Base-by-base conservation (phyloP, 768 basidiomycete species). In the Exsudoporus frostii region DNA sequence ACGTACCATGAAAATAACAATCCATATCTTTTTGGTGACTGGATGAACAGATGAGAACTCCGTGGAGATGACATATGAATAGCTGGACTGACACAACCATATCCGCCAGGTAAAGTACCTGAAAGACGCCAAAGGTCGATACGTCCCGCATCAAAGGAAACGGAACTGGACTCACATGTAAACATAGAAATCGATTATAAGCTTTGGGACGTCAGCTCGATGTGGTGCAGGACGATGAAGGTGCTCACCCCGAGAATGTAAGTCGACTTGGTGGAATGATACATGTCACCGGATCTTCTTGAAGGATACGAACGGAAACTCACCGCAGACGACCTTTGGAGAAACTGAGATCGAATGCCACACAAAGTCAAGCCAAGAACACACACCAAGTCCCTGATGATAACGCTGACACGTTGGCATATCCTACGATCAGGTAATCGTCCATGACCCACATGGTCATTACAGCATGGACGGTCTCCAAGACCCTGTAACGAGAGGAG, bases 101-200 rank as follows among this genome's bases (percentile, higher is more conserved):
- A 67, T 56, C 6, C 65, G 54, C 65, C 65, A 67, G 5, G 64
- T 68, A 46, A 67, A 67, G 51, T 67, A 67, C 1, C 65, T 67
- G 37, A 5, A 2, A 17, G 20, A 25, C 45, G n/a, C 6, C 17
- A 19, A 17, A 27, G 34, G 19, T 50, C 1, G 46, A 40, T 10
- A n/a, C 15, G 15, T 20, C 1, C 4, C 7, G n/a, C 36, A 5
- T 17, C n/a, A 22, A 25, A 13, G 17, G 7, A 27, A 32, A 14
- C 14, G 19, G 19, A 49, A 13, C 13, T 13, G 2, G 25, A 44
- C 65, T 50, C 24, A 63, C 65, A 58, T 14, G 25, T 67, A 67
- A 20, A 67, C 64, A 34, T 66, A 55, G 14, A 68, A 66, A 53
- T 67, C 65, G 39, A 66, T 61, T 24, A 66, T 2, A 22, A 67